Evolutionary conservation across 805 yeast species (phyloP), one percentile per base, ranked within the genome.

Genomic region (Candida pini): DNA sequence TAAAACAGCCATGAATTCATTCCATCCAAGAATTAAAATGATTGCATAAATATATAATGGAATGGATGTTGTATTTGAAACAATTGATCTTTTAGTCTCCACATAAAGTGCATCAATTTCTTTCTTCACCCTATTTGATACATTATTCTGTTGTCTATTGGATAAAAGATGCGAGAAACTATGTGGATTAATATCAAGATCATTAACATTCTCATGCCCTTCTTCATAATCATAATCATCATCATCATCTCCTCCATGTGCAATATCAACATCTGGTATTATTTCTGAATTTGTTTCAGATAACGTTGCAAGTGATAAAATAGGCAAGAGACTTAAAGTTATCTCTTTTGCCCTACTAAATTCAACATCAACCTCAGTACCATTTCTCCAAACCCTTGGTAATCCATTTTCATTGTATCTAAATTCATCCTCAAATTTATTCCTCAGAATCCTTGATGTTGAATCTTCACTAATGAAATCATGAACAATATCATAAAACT

Each of bases 1-100:
- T 28, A 92, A 53, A 13, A 92, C 75, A 8, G 92, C 81, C 82
- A 88, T 73, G 46, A 92, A 81, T 66, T 92, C 97, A 58, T 89
- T 89, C 96, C 96, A 92, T 8, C 98, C 98, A 16, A 92, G 65
- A 3, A 84, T 77, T 2, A 82, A 57, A 17, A 92, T 63, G 10
- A 90, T 52, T 9, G 76, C 62, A 61, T 86, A 88, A 38, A 92
- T 76, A 66, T 81, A 92, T 44, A 78, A 66, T 4, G 98, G 98
- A 38, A 92, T 81, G 39, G 81, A 78, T 1, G 95, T 76, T 9
- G 78, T 73, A 31, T 81, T 79, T 42, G 79, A 81, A 30, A 88
- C 71, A 34, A 85, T 78, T 3, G 96, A 83, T 45, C 97, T 75
- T 58, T 85, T 89, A 14, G 97, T 88, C 51, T 89, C 97, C 31